A percentile compares a stretch with the other conserved stretches of the same genome.
These are phyloP conservation scores for Harringtonia aguacate DNA, from an alignment of 2,329 filamentous ascomycete species.

Conservation along the genomic window DNA sequence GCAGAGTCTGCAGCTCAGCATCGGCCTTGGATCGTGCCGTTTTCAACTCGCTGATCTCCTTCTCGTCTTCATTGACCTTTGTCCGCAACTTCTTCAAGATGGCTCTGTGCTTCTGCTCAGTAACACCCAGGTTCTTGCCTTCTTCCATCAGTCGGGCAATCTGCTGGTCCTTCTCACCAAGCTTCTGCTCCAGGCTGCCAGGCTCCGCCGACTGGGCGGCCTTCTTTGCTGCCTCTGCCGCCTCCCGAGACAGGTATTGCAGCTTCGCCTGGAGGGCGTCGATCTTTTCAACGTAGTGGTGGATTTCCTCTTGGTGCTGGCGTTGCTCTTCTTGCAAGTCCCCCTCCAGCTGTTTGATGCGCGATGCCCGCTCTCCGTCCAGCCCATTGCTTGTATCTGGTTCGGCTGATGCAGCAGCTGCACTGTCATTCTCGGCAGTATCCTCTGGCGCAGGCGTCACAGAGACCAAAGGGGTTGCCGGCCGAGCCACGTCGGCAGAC, in stretches of 20 bases:
- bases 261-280: conserved; percentile 88
- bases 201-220: conserved; percentile 49
- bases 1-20: conserved; percentile 35
- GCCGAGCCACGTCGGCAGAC: too few species aligned
- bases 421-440: not conserved
- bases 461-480: too few species aligned
- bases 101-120: conserved; percentile 73
- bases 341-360: conserved; percentile 25
- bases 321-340: conserved; percentile 26
- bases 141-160: conserved; percentile 88
- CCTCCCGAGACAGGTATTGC: conserved; percentile 74
- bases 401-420: not conserved
- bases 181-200: conserved; percentile 62
- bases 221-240: conserved; percentile 63
- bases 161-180: conserved; percentile 83
- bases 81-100: conserved; percentile 72
- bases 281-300: conserved; percentile 76
- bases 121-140: conserved; percentile 76
- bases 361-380: conserved; percentile 18
- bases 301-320: conserved; percentile 70
- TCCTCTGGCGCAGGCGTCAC: not conserved
- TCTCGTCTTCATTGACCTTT: conserved; percentile 56
- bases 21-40: conserved; percentile 48
- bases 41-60: conserved; percentile 48
- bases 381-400: not conserved